These are phyloP conservation scores for Calonectria pseudoreteaudii DNA, from an alignment of 2,329 filamentous ascomycete genomes.

Conservation along the genomic window DNA sequence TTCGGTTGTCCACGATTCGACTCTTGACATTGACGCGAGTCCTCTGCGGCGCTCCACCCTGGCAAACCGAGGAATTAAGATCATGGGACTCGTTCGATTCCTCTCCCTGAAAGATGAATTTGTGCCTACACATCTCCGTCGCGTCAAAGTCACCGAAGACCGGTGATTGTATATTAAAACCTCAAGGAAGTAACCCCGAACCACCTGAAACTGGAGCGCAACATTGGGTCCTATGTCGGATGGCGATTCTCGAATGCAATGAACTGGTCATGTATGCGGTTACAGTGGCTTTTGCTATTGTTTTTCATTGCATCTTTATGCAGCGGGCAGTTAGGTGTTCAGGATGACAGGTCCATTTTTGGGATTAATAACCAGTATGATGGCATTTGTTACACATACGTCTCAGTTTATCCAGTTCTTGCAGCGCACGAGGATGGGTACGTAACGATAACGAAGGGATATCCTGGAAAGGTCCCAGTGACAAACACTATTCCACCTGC, in stretches of 20 bases:
- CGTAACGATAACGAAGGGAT: slow-evolving; percentile 36
- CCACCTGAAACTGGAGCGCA: not conserved
- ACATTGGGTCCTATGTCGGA: not conserved
- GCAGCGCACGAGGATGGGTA: slow-evolving; percentile 31
- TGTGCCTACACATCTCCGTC: too few species aligned
- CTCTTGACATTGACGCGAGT: not conserved
- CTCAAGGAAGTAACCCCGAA: not conserved
- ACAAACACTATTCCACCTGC: slow-evolving; percentile 36
- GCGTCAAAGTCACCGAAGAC: not conserved
- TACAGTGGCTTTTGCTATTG: slow-evolving; percentile 25
- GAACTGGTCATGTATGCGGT: slow-evolving; percentile 26
- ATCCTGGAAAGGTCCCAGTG: slow-evolving; percentile 32
- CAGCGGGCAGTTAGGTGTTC: slow-evolving; percentile 26
- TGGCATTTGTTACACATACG: slow-evolving; percentile 42
- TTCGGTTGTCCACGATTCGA: not conserved
- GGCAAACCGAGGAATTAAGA: not conserved
- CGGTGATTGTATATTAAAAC: not conserved
- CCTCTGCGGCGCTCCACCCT: not conserved
- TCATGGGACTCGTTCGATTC: not conserved
- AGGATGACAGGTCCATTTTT: slow-evolving; percentile 38
- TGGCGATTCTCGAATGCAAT: not conserved
- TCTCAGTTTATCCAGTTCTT: slow-evolving; percentile 40
- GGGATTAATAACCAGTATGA: slow-evolving; percentile 35
- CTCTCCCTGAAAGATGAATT: not conserved
- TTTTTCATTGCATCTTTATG: slow-evolving; percentile 17